phyloP scores from a whole-genome alignment of 768 basidiomycete genomes.

The Boletus sensibilis region DNA sequence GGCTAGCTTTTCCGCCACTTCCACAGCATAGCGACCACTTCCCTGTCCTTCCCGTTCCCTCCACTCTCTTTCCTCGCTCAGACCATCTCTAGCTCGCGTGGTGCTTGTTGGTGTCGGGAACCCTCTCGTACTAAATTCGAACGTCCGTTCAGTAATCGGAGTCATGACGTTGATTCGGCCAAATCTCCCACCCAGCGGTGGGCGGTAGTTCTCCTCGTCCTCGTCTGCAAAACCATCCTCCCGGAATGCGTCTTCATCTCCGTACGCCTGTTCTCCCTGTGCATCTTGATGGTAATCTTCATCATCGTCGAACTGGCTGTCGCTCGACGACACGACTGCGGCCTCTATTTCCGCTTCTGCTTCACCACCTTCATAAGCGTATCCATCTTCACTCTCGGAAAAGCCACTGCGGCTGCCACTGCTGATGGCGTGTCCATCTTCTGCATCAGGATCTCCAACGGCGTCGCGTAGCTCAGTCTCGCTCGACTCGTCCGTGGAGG shows the following conservation, averaged over 20 bases:
- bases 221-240: conserved; percentile 31
- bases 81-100: conserved; percentile 45
- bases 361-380: conserved; percentile 30
- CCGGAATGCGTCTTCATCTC: conserved; percentile 26
- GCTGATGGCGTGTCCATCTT: conserved; percentile 26
- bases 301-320: conserved; percentile 34
- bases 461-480: conserved; percentile 23
- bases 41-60: conserved; percentile 31
- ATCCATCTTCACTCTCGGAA: conserved; percentile 37
- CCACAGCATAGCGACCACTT: conserved; percentile 42
- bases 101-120: conserved; percentile 41
- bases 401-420: conserved; percentile 30
- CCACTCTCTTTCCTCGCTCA: conserved; percentile 18
- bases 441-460: conserved; percentile 22
- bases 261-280: conserved; percentile 13
- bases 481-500: conserved; percentile 35
- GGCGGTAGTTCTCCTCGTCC: conserved; percentile 33
- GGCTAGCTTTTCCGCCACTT: conserved; percentile 58
- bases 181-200: conserved; percentile 71
- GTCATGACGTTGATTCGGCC: conserved; percentile 93
- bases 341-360: conserved; percentile 27
- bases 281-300: conserved; percentile 22
- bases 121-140: conserved; percentile 71
- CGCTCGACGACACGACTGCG: conserved; percentile 29
- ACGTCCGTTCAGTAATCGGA: conserved; percentile 93